A percentile compares a stretch with the other conserved stretches of the same genome.
phyloP scores from a whole-genome alignment of 2,329 filamentous ascomycete genomes.

The Neonectria coccinea region DNA sequence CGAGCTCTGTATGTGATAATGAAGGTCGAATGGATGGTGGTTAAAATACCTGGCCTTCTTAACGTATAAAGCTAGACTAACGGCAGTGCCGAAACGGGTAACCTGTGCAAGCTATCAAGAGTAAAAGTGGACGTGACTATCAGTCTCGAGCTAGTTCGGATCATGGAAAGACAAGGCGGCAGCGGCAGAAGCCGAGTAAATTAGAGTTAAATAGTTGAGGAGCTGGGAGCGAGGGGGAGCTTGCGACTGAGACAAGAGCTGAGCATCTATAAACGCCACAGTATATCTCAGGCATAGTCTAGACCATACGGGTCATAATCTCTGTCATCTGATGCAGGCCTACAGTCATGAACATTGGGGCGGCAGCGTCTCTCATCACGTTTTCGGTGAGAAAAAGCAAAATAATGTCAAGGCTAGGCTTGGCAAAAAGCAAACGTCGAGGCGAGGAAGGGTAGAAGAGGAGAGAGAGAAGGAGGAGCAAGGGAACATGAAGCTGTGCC shows the following conservation, averaged over 20 bases:
- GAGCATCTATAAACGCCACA: neutral
- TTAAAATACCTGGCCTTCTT: neutral
- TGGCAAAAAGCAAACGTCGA: neutral
- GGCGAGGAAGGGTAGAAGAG: neutral
- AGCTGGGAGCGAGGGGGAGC: neutral
- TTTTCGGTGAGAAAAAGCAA: neutral
- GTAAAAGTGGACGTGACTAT: neutral
- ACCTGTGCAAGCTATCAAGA: neutral
- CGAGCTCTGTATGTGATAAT: neutral
- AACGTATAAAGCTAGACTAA: neutral
- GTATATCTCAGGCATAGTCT: neutral
- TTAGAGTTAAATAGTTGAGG: neutral
- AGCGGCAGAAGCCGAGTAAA: neutral
- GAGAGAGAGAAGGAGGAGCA: neutral
- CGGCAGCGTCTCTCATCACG: neutral
- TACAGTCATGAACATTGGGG: neutral
- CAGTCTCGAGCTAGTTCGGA: neutral
- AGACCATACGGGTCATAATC: neutral
- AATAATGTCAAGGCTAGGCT: neutral
- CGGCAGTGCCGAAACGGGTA: neutral
- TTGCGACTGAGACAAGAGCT: neutral
- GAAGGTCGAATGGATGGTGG: neutral
- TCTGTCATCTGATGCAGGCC: constrained; percentile 1
- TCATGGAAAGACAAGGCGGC: neutral
- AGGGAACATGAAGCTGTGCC: neutral